Conservation (phyloP, 2,329 filamentous ascomycete species). For the Akanthomyces uredinophilus region DNA sequence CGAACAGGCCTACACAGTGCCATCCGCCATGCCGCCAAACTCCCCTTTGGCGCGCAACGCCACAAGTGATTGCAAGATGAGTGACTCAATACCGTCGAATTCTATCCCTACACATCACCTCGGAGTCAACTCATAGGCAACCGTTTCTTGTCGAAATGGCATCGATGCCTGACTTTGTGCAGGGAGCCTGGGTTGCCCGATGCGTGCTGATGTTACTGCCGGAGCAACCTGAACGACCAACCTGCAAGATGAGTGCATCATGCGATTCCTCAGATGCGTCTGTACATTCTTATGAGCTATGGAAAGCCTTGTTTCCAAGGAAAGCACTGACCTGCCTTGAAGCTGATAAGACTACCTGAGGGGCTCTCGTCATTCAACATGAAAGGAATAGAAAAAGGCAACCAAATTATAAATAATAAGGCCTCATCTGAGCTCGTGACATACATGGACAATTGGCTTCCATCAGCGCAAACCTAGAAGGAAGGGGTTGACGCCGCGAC, state of each 20-base stretch:
- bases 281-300: conserved; percentile 77
- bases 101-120: conserved; percentile 75
- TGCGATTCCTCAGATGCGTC: conserved; percentile 87
- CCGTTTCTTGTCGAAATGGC: conserved; percentile 58
- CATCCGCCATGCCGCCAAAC: neutral
- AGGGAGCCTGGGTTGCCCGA: conserved; percentile 71
- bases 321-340: conserved; percentile 46
- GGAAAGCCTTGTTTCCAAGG: conserved; percentile 80
- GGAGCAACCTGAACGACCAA: conserved; percentile 64
- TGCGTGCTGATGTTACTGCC: conserved; percentile 71
- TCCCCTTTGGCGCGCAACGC: neutral
- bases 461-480: conserved; percentile 32
- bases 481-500: conserved; percentile 85
- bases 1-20: neutral
- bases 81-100: conserved; percentile 21
- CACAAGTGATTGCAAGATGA: neutral
- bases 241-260: conserved; percentile 61
- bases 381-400: neutral
- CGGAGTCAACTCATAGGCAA: conserved; percentile 82
- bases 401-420: neutral
- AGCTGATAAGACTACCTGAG: neutral
- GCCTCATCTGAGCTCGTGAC: neutral
- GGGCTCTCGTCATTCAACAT: too few relatives aligned
- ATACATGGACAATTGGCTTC: neutral
- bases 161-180: conserved; percentile 62